Conservation (phyloP, 148 eudicot species). For the Diospyros kaki region DNA sequence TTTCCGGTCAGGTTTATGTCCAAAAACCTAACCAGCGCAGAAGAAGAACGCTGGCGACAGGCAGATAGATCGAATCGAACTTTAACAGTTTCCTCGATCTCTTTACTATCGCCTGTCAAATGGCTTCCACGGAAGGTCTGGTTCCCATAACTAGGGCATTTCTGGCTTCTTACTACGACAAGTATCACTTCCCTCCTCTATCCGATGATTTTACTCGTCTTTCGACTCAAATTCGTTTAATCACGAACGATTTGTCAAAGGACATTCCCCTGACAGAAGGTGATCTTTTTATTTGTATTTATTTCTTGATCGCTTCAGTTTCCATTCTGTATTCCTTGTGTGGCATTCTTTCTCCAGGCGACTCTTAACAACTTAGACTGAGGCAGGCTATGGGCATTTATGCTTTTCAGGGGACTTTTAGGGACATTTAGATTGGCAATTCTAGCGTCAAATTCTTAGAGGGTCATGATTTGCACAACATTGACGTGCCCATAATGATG, state of each 20-base stretch:
- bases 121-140: slow-evolving; percentile 76
- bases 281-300: slow-evolving; percentile 6
- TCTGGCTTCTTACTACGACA: slow-evolving; percentile 76
- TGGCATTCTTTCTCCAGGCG: too few species aligned
- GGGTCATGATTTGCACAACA: too few species aligned
- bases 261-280: slow-evolving; percentile 51
- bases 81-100: neutral
- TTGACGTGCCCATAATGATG: too few species aligned
- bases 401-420: too few species aligned
- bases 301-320: neutral
- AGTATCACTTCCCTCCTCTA: slow-evolving; percentile 60
- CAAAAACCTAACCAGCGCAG: neutral
- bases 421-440: too few species aligned
- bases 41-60: neutral
- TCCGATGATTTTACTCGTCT: slow-evolving; percentile 55
- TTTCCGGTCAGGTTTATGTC: neutral
- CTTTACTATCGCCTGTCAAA: slow-evolving; percentile 8
- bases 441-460: too few species aligned
- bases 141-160: slow-evolving; percentile 88
- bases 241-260: slow-evolving; percentile 37
- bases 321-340: neutral
- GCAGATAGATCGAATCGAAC: neutral
- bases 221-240: slow-evolving; percentile 43
- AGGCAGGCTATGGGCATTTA: too few species aligned
- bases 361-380: too few species aligned